Evolutionary conservation across 495 filamentous ascomycete species (phyloP), one percentile per base, ranked within the genome.

Genomic region (Sordaria brevicollis): DNA sequence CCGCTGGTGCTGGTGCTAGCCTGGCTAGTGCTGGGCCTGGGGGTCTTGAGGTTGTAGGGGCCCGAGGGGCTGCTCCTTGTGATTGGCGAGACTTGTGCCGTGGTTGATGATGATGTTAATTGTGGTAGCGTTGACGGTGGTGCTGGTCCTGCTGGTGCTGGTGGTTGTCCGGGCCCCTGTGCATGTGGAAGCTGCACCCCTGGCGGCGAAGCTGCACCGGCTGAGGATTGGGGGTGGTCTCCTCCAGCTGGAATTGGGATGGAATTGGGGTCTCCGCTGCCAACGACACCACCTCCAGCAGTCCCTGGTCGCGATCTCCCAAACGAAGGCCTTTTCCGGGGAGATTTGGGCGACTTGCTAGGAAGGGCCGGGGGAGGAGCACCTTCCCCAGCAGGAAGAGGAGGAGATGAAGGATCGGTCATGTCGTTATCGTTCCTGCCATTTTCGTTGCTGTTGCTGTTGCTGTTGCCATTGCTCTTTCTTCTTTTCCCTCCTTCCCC

Each of bases 281-380:
- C 11, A 36, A 36, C 35, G 10, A 8, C 35, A 36, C 7, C 35
- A 36, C 7, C 35, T 8, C 7, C 35, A 7, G 10, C 43, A 54
- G 82, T 81, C 31, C 78, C 78, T 6, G 79, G 82, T 0, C 79
- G 76, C 35, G 81, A 82, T 72, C 76, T 77, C 35, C 67, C 65
- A 49, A 21, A 49, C 41, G 9, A 49, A 8, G 41, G 41, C 11
- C 19, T 57, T 29, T 57, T 57, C 49, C 49, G 25, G 49, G 43
- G 19, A 54, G 43, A 54, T 54, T 54, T 54, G 35, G 73, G 69
- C 21, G 76, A 71, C 35, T 72, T 74, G 37, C 25, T 43, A 66
- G 68, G 33, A 19, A 62, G 73, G 15, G 66, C 65, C 10, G 35
- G 49, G 49, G 49, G 49, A 57, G 13, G 49, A 54, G 21, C 49